Percentiles rank a stretch among this genome's conserved stretches.
phyloP scores from a whole-genome alignment of 176 grass and related monocot genomes.

The Melocanna baccifera region DNA sequence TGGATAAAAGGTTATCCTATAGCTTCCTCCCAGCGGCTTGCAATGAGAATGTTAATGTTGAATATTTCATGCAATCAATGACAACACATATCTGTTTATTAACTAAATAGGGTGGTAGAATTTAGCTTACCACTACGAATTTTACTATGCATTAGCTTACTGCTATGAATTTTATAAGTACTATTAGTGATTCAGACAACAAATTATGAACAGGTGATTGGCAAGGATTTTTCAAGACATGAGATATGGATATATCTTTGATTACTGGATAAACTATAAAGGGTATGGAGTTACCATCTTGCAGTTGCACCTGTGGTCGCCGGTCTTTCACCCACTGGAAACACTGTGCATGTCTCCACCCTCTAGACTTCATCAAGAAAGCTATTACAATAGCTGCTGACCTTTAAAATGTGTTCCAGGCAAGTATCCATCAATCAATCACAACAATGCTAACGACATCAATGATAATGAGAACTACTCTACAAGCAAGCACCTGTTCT shows the following conservation, averaged over 20 bases:
- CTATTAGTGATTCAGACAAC: background rate
- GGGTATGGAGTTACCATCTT: conserved; percentile 52
- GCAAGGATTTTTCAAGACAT: background rate
- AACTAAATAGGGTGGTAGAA: background rate
- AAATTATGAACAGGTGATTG: background rate
- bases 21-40: background rate
- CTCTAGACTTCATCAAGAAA: conserved; percentile 73
- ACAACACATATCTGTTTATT: background rate
- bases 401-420: conserved; percentile 39
- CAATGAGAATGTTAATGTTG: background rate
- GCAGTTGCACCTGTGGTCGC: conserved; percentile 49
- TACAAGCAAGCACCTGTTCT: conserved; percentile 60
- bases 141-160: background rate
- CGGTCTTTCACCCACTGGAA: conserved; percentile 77
- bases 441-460: conserved; percentile 6
- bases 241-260: background rate
- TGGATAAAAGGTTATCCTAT: background rate
- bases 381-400: conserved; percentile 67
- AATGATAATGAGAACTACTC: background rate
- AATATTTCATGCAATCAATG: background rate
- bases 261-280: conserved; percentile 12
- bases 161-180: background rate
- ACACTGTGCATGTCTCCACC: conserved; percentile 61
- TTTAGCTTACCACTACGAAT: background rate
- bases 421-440: conserved; percentile 26